phyloP scores from a whole-genome alignment of 2,329 filamentous ascomycete species.

The Botrytis tulipae region DNA sequence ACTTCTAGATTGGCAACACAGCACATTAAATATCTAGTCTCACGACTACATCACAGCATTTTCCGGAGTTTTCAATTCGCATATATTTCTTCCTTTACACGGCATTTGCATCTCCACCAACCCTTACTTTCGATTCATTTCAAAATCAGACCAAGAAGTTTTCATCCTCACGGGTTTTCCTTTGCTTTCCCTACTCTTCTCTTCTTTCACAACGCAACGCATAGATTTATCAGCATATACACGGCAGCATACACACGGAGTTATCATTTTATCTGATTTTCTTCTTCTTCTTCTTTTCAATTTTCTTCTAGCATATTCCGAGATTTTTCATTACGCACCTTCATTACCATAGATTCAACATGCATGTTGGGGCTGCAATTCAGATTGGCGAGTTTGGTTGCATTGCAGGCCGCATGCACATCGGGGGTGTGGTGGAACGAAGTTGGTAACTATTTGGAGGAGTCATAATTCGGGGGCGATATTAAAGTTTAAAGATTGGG shows the following conservation, averaged over 20 bases:
- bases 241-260: background rate
- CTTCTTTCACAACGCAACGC: background rate
- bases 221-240: constrained; percentile 6
- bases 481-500: background rate
- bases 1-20: constrained; percentile 13
- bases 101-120: background rate
- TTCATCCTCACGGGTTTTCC: background rate
- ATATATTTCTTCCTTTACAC: background rate
- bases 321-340: background rate
- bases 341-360: background rate
- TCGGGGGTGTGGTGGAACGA: background rate
- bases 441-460: background rate
- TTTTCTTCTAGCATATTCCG: background rate
- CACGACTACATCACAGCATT: constrained; percentile 3
- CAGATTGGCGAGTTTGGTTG: constrained; percentile 3
- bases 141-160: background rate
- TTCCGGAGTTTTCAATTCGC: background rate
- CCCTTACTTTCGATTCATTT: background rate
- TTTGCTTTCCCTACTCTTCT: background rate
- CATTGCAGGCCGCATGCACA: background rate
- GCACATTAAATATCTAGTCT: background rate
- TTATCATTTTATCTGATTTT: background rate
- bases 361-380: background rate
- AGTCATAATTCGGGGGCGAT: background rate
- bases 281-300: background rate